Evolutionary conservation across 2,329 filamentous ascomycete species (phyloP), one percentile per base, ranked within the genome.

Genomic region (Pseudopithomyces maydicus): DNA sequence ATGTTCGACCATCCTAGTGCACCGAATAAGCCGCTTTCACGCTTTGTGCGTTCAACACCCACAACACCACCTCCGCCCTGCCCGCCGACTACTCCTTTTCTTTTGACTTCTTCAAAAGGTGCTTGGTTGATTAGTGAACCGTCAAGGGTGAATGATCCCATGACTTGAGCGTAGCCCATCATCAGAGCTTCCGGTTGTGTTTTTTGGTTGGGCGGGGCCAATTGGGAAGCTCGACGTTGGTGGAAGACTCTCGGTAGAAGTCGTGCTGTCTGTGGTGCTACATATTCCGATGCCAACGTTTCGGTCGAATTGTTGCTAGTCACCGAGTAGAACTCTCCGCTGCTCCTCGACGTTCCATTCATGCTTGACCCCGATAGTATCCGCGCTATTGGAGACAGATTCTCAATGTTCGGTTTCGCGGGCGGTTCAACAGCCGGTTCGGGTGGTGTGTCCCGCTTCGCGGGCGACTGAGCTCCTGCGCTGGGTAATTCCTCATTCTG

Each of bases 131-230:
- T 88, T 20, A 99, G 80, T 1, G 95, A 97, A 0, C 92, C 92
- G 71, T 99, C 95, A 6, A 99, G 79, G 0, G 88, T 92, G 67
- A 99, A 99, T 0, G 91, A 93, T 3, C 95, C 95, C 75, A 92
- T 90, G 2, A 98, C 86, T 68, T 99, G 95, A 2, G 91, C 94
- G 76, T 96, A 99, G 0, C 93, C 95, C 95, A 99, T 99, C 87
- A 99, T 96, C 52, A 99, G 79, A 1, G 89, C 88, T 73, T 98
- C 93, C 0, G 91, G 87, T 81, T 69, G 65, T 61, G 67, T 69
- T 23, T 66, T 66, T n/a, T 55, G 63, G 6, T 57, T 65, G 1
- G 68, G 62, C 0, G 59, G 79, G 77, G 56, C 68, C 47, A 75
- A 55, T 38, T 73, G 71, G 22, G 73, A 74, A 6, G 59, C 45